Conservation (phyloP, 164 flowering plant species). For the Tetracentron sinense region DNA sequence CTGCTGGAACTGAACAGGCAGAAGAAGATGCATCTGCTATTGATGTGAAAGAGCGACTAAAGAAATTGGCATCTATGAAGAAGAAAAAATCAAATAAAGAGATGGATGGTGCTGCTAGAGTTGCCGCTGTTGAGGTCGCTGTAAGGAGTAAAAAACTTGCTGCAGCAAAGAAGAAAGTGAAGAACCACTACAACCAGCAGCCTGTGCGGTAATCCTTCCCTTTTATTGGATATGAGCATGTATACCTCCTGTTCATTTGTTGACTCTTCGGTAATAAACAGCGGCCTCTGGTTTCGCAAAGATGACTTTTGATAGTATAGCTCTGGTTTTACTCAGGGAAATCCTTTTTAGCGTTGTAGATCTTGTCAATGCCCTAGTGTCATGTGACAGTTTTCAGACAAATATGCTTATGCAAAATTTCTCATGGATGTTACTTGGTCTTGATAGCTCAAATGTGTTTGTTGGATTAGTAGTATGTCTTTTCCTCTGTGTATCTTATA, state of each 20-base stretch:
- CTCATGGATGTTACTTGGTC: no score
- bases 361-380: no score
- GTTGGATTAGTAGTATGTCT: no score
- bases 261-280: constrained; percentile 34
- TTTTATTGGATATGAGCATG: constrained; percentile 11
- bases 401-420: no score
- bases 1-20: constrained; percentile 29
- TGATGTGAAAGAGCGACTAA: constrained; percentile 78
- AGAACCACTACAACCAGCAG: constrained; percentile 77
- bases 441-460: no score
- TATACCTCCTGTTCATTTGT: constrained; percentile 27
- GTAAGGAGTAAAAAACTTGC: constrained; percentile 82
- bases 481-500: no score
- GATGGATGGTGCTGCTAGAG: constrained; percentile 78
- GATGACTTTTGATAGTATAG: constrained; percentile 12
- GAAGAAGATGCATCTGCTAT: constrained; percentile 36
- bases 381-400: no score
- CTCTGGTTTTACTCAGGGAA: no score
- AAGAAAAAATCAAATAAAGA: constrained; percentile 88
- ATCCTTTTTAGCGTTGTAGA: no score
- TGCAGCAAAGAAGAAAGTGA: no score
- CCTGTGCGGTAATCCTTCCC: constrained; percentile 43
- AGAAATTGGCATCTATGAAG: constrained; percentile 67
- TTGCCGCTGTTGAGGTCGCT: constrained; percentile 79
- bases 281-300: constrained; percentile 13